Evolutionary conservation across 495 filamentous ascomycete genomes (phyloP).

Genomic region (Talaromyces stipitatus): DNA sequence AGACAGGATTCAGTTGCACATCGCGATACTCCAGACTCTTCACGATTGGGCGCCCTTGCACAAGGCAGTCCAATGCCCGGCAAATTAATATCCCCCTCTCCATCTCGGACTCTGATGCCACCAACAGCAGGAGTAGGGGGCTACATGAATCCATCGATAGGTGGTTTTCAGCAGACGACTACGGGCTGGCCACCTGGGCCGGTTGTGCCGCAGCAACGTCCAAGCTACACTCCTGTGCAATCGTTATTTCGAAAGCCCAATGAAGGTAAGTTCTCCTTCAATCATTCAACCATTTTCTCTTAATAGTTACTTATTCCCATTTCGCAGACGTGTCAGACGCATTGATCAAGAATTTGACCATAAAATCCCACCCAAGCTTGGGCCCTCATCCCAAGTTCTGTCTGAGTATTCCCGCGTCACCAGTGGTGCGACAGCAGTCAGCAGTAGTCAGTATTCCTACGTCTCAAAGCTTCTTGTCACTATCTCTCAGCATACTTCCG

Average conservation of each 20-base stretch:
- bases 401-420: slow-evolving; percentile 52
- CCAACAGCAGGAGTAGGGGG: neutral
- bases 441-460: slow-evolving; percentile 57
- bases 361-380: slow-evolving; percentile 59
- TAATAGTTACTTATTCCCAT: slow-evolving; percentile 9
- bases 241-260: slow-evolving; percentile 38
- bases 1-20: slow-evolving; percentile 24
- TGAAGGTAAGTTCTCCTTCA: slow-evolving; percentile 37
- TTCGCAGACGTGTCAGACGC: slow-evolving; percentile 43
- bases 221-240: slow-evolving; percentile 19
- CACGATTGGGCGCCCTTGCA: slow-evolving; percentile 6
- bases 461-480: slow-evolving; percentile 56
- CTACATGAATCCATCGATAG: neutral
- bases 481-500: slow-evolving; percentile 51
- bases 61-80: slow-evolving; percentile 2
- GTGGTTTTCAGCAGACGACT: no score
- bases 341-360: slow-evolving; percentile 54
- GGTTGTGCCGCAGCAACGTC: slow-evolving; percentile 9
- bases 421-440: slow-evolving; percentile 56
- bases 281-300: neutral
- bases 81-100: slow-evolving; percentile 9
- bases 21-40: slow-evolving; percentile 13
- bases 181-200: no score
- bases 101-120: slow-evolving; percentile 12
- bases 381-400: slow-evolving; percentile 44